These are phyloP conservation scores for Eutypella sp. DNA, from an alignment of 2,329 filamentous ascomycete species.

Conservation along the genomic window DNA sequence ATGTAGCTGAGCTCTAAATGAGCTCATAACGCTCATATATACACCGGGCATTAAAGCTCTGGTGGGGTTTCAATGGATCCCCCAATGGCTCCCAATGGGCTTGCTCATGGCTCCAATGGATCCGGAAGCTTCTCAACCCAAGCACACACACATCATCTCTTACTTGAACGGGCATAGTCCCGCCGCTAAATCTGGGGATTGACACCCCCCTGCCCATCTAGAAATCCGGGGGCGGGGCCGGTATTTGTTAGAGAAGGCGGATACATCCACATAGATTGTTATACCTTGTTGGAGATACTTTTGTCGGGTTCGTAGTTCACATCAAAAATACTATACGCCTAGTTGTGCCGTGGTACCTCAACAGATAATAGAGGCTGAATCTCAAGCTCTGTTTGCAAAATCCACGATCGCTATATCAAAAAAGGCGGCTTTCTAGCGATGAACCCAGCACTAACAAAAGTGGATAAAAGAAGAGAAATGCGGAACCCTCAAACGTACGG, in stretches of 20 bases:
- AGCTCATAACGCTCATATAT: slow-evolving; percentile 21
- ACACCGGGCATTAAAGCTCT: no score
- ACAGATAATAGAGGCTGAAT: no score
- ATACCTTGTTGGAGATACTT: background rate
- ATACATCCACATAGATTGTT: background rate
- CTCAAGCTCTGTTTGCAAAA: no score
- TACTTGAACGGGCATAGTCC: slow-evolving; percentile 14
- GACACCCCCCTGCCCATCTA: no score
- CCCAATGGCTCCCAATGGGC: no score
- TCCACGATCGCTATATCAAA: no score
- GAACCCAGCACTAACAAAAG: background rate
- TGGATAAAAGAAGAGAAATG: no score
- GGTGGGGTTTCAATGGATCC: no score
- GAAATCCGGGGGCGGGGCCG: slow-evolving; percentile 13
- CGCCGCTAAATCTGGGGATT: slow-evolving; percentile 16
- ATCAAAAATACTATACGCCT: no score
- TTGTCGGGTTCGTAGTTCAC: no score
- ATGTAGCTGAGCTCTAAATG: slow-evolving; percentile 14
- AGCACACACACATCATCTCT: slow-evolving; percentile 11
- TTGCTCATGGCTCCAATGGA: background rate
- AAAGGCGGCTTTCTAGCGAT: no score
- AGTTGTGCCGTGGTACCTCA: no score
- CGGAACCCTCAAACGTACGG: background rate
- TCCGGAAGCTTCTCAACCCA: background rate
- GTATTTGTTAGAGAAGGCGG: background rate